Percentiles rank a stretch among this genome's conserved stretches.
phyloP scores from a whole-genome alignment of 2,329 filamentous ascomycete species.

The Pseudocercospora musae region DNA sequence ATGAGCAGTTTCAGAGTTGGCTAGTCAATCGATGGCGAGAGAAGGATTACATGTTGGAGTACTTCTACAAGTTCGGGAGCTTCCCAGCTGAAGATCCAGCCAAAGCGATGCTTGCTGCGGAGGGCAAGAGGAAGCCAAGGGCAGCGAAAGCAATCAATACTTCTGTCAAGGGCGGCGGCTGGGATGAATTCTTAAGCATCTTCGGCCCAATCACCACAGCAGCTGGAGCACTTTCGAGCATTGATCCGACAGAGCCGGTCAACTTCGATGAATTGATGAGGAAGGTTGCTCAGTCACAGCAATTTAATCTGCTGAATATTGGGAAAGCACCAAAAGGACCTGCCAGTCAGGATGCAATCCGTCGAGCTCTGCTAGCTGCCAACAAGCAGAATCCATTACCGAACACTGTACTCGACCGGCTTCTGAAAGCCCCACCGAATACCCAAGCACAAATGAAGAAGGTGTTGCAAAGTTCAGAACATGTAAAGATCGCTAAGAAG shows the following conservation, averaged over 20 bases:
- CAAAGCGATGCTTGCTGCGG: constrained; percentile 37
- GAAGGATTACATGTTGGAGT: constrained; percentile 84
- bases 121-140: constrained; percentile 37
- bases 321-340: constrained; percentile 28
- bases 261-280: constrained; percentile 36
- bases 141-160: constrained; percentile 47
- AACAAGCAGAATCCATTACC: constrained; percentile 31
- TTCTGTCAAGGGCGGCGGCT: constrained; percentile 48
- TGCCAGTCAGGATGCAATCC: constrained; percentile 32
- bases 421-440: constrained; percentile 29
- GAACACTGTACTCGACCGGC: constrained; percentile 27
- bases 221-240: constrained; percentile 46
- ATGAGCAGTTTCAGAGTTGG: constrained; percentile 77
- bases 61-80: constrained; percentile 68
- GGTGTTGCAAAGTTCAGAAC: constrained; percentile 24
- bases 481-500: constrained; percentile 26
- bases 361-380: constrained; percentile 31
- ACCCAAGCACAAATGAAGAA: constrained; percentile 32
- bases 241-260: constrained; percentile 41
- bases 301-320: constrained; percentile 29
- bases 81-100: constrained; percentile 67
- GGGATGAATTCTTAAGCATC: constrained; percentile 52
- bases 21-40: constrained; percentile 82
- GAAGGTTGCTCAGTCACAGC: constrained; percentile 35
- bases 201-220: constrained; percentile 52